These are phyloP conservation scores for Penicillium sp. DNA, from an alignment of 2,329 filamentous ascomycete species.

Conservation along the genomic window DNA sequence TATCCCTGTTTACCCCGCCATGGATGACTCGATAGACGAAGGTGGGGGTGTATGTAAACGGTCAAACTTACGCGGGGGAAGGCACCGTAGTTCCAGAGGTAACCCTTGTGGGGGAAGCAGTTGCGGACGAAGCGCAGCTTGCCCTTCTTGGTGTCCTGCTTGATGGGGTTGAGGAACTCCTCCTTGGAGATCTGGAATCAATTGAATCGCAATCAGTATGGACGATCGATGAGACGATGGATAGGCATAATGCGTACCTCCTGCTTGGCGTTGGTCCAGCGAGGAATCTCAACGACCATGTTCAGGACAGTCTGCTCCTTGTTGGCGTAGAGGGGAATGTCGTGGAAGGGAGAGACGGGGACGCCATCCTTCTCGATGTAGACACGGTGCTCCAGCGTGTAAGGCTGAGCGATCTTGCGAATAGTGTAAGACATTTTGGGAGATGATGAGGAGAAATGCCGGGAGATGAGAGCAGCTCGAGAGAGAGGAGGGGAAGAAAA, in stretches of 20 bases:
- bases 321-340: conserved; percentile 97
- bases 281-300: conserved; percentile 99
- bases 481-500: conserved; percentile 27
- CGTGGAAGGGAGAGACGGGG: conserved; percentile 94
- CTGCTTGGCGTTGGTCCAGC: conserved; percentile 99
- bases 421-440: conserved; percentile 61
- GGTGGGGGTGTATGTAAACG: not conserved
- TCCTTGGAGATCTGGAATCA: conserved; percentile 87
- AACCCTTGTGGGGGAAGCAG: conserved; percentile 99
- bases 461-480: conserved; percentile 47
- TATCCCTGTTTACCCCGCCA: conserved; percentile 5
- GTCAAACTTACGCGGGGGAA: conserved; percentile 79
- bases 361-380: conserved; percentile 98
- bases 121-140: conserved; percentile 99
- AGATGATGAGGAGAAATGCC: conserved; percentile 48
- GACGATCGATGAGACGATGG: not conserved
- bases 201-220: conserved; percentile 18
- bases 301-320: conserved; percentile 93
- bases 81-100: conserved; percentile 99
- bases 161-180: conserved; percentile 96
- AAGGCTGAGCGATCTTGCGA: conserved; percentile 83
- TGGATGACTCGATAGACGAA: not conserved
- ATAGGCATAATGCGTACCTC: conserved; percentile 64
- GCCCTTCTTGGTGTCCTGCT: conserved; percentile 99
- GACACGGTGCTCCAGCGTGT: conserved; percentile 96